Percentiles rank a stretch among this genome's conserved stretches.
Evolutionary conservation across 805 yeast genomes (phyloP).

Genomic region (Ogataea parapolymorpha): DNA sequence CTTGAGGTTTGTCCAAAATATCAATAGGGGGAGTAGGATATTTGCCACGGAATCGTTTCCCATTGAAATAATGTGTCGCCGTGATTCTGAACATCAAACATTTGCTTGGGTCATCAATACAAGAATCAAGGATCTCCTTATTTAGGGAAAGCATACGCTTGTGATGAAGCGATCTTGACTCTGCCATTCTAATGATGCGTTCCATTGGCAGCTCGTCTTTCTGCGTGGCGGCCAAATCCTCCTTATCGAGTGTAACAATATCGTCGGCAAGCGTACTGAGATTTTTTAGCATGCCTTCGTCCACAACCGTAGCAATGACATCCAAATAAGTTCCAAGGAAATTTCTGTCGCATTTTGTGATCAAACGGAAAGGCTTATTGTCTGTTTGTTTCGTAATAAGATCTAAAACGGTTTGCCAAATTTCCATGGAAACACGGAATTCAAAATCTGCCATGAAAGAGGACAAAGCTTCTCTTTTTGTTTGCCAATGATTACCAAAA

Average conservation of each 20-base stretch:
- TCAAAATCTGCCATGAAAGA: slow-evolving; percentile 61
- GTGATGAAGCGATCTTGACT: slow-evolving; percentile 12
- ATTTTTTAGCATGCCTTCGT: slow-evolving; percentile 7
- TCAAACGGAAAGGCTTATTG: slow-evolving; percentile 37
- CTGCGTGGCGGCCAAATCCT: slow-evolving; percentile 18
- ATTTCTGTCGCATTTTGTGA: slow-evolving; percentile 16
- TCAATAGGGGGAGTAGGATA: slow-evolving; percentile 32
- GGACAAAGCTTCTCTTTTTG: slow-evolving; percentile 37
- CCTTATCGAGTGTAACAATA: slow-evolving; percentile 15
- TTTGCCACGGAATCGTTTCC: slow-evolving; percentile 17
- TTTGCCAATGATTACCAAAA: slow-evolving; percentile 31
- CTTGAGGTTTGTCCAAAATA: slow-evolving; percentile 16
- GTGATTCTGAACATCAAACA: slow-evolving; percentile 36
- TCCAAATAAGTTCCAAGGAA: slow-evolving; percentile 6
- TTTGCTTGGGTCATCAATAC: slow-evolving; percentile 12
- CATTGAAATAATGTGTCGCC: slow-evolving; percentile 36
- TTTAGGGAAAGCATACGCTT: slow-evolving; percentile 19
- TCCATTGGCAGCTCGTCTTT: slow-evolving; percentile 17
- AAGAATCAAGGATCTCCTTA: slow-evolving; percentile 15
- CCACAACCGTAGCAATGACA: slow-evolving; percentile 19
- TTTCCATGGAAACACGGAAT: slow-evolving; percentile 54
- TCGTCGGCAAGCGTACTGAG: slow-evolving; percentile 22
- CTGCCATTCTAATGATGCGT: slow-evolving; percentile 22
- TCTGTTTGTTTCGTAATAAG: slow-evolving; percentile 32
- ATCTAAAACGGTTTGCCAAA: slow-evolving; percentile 48